A percentile compares a stretch with the other conserved stretches of the same genome.
These are phyloP conservation scores for Galerina marginata DNA, from an alignment of 768 basidiomycete species.

Conservation along the genomic window DNA sequence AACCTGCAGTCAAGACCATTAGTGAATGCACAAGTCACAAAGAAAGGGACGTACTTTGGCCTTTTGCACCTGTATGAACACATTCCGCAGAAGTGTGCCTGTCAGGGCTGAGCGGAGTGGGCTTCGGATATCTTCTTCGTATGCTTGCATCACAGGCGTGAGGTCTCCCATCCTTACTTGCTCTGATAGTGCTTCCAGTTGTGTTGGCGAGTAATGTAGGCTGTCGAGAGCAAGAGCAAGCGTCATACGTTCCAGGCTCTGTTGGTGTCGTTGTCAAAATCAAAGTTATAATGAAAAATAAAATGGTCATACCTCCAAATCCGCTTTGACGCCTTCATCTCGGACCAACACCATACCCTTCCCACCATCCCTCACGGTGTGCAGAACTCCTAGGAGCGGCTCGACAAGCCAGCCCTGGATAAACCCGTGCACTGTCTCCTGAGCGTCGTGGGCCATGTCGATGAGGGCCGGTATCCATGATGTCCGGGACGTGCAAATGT, in stretches of 20 bases:
- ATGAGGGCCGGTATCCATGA: constrained; percentile 45
- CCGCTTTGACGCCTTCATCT: constrained; percentile 82
- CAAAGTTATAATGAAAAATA: neutral
- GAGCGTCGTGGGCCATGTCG: constrained; percentile 61
- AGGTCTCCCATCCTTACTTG: constrained; percentile 83
- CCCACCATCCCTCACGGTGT: constrained; percentile 82
- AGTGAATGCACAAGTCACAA: neutral
- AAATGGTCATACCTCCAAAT: constrained; percentile 67
- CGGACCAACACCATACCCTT: constrained; percentile 79
- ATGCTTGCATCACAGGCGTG: constrained; percentile 83
- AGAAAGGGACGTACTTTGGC: constrained; percentile 66
- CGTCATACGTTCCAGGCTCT: constrained; percentile 95
- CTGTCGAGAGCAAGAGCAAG: constrained; percentile 86
- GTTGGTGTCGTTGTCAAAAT: neutral
- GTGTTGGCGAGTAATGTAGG: constrained; percentile 63
- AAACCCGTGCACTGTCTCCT: constrained; percentile 75
- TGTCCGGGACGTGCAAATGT: constrained; percentile 64
- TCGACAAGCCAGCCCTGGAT: constrained; percentile 85
- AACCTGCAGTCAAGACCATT: constrained; percentile 52
- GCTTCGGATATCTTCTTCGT: constrained; percentile 91
- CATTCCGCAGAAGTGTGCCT: constrained; percentile 81
- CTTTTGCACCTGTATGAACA: constrained; percentile 95
- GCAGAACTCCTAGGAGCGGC: constrained; percentile 80
- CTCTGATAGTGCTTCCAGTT: constrained; percentile 66
- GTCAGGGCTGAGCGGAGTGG: constrained; percentile 81